These are phyloP conservation scores for Aspergillus leporis DNA, from an alignment of 495 filamentous ascomycete genomes.

Conservation along the genomic window DNA sequence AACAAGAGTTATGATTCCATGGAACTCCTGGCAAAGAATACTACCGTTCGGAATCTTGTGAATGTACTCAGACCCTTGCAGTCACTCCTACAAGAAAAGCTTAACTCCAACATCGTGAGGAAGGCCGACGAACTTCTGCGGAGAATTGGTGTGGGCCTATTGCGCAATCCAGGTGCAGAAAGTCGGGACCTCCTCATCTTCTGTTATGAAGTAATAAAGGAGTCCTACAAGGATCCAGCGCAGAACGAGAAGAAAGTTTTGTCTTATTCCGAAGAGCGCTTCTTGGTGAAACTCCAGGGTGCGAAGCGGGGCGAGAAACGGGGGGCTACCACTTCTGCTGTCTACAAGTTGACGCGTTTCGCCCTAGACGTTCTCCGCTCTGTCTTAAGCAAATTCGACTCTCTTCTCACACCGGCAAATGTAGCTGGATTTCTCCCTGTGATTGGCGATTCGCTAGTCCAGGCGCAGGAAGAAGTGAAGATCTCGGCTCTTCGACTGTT, in stretches of 20 bases:
- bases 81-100: constrained; percentile 73
- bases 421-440: constrained; percentile 83
- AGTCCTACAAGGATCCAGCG: constrained; percentile 64
- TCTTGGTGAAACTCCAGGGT: constrained; percentile 72
- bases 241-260: constrained; percentile 40
- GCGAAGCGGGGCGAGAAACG: constrained; percentile 64
- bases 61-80: constrained; percentile 76
- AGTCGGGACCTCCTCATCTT: constrained; percentile 82
- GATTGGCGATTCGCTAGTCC: constrained; percentile 80
- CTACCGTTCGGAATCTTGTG: constrained; percentile 71
- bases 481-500: constrained; percentile 78
- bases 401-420: constrained; percentile 74
- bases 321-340: constrained; percentile 69
- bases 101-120: constrained; percentile 72
- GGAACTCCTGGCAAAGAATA: constrained; percentile 82
- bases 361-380: constrained; percentile 81
- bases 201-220: constrained; percentile 89
- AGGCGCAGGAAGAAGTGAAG: constrained; percentile 85
- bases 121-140: constrained; percentile 90
- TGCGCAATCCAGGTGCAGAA: constrained; percentile 73
- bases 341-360: constrained; percentile 83
- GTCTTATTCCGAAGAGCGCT: constrained; percentile 64
- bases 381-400: constrained; percentile 76
- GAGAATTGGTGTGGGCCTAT: constrained; percentile 77
- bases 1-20: constrained; percentile 98